A percentile compares a stretch with the other conserved stretches of the same genome.
phyloP scores from a whole-genome alignment of 768 basidiomycete species.

The Psilocybe cubensis region DNA sequence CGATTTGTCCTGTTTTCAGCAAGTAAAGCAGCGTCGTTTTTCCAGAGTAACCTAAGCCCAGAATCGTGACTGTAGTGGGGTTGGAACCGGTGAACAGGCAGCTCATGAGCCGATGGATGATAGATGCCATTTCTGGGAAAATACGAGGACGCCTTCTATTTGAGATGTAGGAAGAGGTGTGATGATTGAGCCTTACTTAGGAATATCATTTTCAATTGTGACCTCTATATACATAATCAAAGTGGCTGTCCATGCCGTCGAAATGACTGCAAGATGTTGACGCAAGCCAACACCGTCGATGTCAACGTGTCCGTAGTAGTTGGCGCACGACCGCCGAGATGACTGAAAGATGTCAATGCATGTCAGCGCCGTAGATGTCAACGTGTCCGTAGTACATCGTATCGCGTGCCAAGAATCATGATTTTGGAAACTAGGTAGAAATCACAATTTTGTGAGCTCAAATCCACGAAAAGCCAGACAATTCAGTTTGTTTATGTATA shows the following conservation, averaged over 20 bases:
- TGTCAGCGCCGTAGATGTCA: background rate
- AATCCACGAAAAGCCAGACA: too few relatives aligned
- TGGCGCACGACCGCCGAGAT: too few relatives aligned
- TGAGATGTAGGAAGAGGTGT: background rate
- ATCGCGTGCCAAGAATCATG: too few relatives aligned
- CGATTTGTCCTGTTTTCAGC: conserved; percentile 40
- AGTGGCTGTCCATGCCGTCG: background rate
- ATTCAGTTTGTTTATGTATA: too few relatives aligned
- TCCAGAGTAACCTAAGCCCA: conserved; percentile 43
- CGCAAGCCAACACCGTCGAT: background rate
- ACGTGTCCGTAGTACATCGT: background rate
- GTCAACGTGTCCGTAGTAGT: background rate
- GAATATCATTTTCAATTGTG: background rate
- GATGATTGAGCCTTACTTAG: background rate
- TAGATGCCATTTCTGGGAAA: conserved; percentile 15
- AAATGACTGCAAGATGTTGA: too few relatives aligned
- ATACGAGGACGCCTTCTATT: background rate
- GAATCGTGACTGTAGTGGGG: conserved; percentile 26
- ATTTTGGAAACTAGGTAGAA: too few relatives aligned
- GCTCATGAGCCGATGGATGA: conserved; percentile 31
- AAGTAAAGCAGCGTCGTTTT: conserved; percentile 53
- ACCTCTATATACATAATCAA: too few relatives aligned
- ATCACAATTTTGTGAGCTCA: too few relatives aligned
- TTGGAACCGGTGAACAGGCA: conserved; percentile 27
- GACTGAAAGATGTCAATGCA: background rate